Base-by-base conservation (phyloP, 2,329 filamentous ascomycete genomes). In the Trichoderma guizhouense region DNA sequence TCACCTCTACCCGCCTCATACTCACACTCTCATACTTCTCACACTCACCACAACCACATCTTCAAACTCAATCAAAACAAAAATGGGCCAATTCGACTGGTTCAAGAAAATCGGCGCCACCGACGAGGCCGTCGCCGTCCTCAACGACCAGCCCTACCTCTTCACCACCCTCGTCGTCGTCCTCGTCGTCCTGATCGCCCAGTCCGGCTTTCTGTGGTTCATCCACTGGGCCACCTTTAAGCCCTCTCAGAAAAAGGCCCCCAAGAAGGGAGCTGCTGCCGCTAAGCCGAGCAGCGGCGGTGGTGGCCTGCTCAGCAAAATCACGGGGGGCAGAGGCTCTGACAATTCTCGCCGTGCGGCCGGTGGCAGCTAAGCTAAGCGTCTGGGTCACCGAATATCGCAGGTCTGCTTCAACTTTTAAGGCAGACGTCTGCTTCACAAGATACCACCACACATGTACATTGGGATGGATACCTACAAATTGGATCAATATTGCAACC, bases 221-320 rank as follows among this genome's bases (percentile, higher is more conserved):
- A 90, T 90, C 76, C 87, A 89, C 80, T 85, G 82, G 76, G 87
- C 87, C 72, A 90, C 88, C 24, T 74, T 88, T 81, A 90, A 90
- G 82, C 88, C 88, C 18, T 86, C 88, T 77, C 88, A 90, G 79
- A 86, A 82, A 12, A 62, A 51, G n/a, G 26, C 36, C 78, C 87
- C 86, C 79, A 84, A 83, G 77, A 84, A 84, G 76, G 47, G 32
- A 4, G 39, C n/a, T 6, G 51, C 34, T 7, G n/a, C 47, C 21
- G 36, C 36, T 18, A 47, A 47, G 21, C 47, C 47, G 24, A 24
- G 26, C 36, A 28, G 34, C 36, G 58, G 58, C 30, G 68, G 34
- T 9, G 58, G 58, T 11, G 68, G 68, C 3, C 21, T 71, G 12
- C 34, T 71, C 28, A 39, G 68, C 60, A 71, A 43, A 51, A 18